A percentile compares a stretch with the other conserved stretches of the same genome.
These are phyloP conservation scores for Russula vinacea DNA, from an alignment of 768 basidiomycete genomes.

Conservation along the genomic window DNA sequence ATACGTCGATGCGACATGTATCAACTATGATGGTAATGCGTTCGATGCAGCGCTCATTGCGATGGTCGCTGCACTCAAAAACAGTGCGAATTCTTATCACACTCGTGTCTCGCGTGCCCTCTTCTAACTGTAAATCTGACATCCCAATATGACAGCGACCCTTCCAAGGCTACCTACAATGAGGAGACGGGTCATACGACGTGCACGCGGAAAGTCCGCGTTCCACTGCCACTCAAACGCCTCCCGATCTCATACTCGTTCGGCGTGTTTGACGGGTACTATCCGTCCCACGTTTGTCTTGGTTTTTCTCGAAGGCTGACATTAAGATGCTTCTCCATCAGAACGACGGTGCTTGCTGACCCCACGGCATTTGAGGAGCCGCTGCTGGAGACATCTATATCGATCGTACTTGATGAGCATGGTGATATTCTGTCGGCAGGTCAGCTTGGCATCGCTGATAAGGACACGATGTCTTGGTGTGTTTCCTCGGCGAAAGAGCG, in stretches of 20 bases:
- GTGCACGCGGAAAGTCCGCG: constrained; percentile 52
- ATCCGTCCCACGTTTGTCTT: constrained; percentile 33
- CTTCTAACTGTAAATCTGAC: background rate
- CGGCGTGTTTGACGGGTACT: constrained; percentile 77
- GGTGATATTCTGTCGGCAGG: constrained; percentile 49
- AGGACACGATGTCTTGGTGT: constrained; percentile 40
- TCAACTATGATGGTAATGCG: constrained; percentile 96
- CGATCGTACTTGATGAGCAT: constrained; percentile 54
- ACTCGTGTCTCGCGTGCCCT: background rate
- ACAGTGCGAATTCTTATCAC: constrained; percentile 53
- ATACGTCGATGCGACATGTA: constrained; percentile 93
- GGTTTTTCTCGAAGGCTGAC: constrained; percentile 5
- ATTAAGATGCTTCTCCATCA: constrained; percentile 33
- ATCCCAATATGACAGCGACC: constrained; percentile 44
- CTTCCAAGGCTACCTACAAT: constrained; percentile 70
- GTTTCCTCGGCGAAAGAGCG: constrained; percentile 39
- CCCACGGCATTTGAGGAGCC: constrained; percentile 91
- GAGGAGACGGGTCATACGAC: constrained; percentile 60
- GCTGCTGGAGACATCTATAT: constrained; percentile 68
- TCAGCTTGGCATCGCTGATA: constrained; percentile 51
- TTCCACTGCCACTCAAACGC: constrained; percentile 48
- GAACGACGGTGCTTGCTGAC: constrained; percentile 69
- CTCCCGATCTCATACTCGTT: constrained; percentile 59
- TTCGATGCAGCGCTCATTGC: constrained; percentile 89
- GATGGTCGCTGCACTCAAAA: constrained; percentile 80